These are phyloP conservation scores for Leccinum pellstonianum DNA, from an alignment of 768 basidiomycete species.

Conservation along the genomic window DNA sequence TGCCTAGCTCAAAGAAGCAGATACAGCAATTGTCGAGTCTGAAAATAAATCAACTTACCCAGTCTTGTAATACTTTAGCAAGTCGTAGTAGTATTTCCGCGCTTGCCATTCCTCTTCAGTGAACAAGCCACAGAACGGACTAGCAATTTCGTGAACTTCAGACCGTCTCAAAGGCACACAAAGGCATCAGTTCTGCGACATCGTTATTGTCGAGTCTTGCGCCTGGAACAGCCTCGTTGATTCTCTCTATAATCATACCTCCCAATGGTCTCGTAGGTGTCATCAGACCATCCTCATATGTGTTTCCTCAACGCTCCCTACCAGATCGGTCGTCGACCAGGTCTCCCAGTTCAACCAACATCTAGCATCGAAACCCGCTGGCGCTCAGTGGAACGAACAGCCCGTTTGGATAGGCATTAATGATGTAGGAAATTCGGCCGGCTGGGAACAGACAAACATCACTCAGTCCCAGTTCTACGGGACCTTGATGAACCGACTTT, in stretches of 20 bases:
- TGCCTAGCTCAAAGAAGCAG: slow-evolving; percentile 41
- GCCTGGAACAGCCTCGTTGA: slow-evolving; percentile 63
- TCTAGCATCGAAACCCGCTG: too few species aligned
- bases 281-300: too few species aligned
- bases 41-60: slow-evolving; percentile 44
- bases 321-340: too few species aligned
- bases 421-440: too few species aligned
- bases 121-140: slow-evolving; percentile 76
- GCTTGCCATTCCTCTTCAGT: slow-evolving; percentile 55
- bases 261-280: too few species aligned
- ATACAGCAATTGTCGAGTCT: neutral
- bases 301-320: too few species aligned
- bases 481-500: too few species aligned
- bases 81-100: slow-evolving; percentile 69
- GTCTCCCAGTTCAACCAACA: too few species aligned
- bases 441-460: too few species aligned
- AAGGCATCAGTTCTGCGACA: slow-evolving; percentile 56
- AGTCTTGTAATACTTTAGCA: slow-evolving; percentile 77
- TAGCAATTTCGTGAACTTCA: slow-evolving; percentile 41
- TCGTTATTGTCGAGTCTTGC: slow-evolving; percentile 57
- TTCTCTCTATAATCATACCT: slow-evolving; percentile 45
- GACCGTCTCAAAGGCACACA: slow-evolving; percentile 82
- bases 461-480: too few species aligned
- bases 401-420: too few species aligned
- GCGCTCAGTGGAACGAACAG: too few species aligned